Evolutionary conservation across 768 basidiomycete species (phyloP), one percentile per base, ranked within the genome.

Genomic region (Daedaleopsis sinensis): DNA sequence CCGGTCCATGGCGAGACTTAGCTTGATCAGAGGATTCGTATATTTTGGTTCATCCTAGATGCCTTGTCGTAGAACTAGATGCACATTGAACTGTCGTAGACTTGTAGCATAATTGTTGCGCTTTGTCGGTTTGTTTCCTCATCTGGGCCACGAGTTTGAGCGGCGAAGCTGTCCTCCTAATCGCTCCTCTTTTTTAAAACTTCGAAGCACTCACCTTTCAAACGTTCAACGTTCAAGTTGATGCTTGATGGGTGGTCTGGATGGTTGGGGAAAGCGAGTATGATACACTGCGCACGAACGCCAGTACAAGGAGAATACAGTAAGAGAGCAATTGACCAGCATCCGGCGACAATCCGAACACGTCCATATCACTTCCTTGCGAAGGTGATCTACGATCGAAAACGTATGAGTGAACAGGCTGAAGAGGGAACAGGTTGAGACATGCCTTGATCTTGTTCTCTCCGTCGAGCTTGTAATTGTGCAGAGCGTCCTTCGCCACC

Each of bases 391-490:
- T 71, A 48, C 11, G 38, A 23, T 37, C 3, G 47, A n/a, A 32
- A 1, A 2, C 38, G n/a, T 2, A 32, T 56, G 21, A 49, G 48
- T 10, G 27, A 39, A 59, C 44, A 12, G 19, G 11, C 39, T 42
- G 5, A 56, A 50, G 36, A 59, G 36, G 58, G 46, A 43, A 54
- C n/a, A 57, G 2, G 43, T 23, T 27, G 35, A 27, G 35, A 63
- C 76, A 66, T 55, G 90, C 96, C 87, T 98, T 98, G 84, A 98
- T 97, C 79, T 98, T 98, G 78, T 93, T 94, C 77, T 97, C 96
- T 55, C 94, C 95, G 67, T 97, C 94, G 73, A 98, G 81, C 76
- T 94, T 95, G 85, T 93, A 94, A 74, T 98, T 98, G 84, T 99
- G 96, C 70, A 98, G 77, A 16, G 94, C 96, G 61, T 98, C 96